A percentile compares a stretch with the other conserved stretches of the same genome.
Evolutionary conservation across 2,329 filamentous ascomycete genomes (phyloP).

Genomic region (Diaporthe sp.): DNA sequence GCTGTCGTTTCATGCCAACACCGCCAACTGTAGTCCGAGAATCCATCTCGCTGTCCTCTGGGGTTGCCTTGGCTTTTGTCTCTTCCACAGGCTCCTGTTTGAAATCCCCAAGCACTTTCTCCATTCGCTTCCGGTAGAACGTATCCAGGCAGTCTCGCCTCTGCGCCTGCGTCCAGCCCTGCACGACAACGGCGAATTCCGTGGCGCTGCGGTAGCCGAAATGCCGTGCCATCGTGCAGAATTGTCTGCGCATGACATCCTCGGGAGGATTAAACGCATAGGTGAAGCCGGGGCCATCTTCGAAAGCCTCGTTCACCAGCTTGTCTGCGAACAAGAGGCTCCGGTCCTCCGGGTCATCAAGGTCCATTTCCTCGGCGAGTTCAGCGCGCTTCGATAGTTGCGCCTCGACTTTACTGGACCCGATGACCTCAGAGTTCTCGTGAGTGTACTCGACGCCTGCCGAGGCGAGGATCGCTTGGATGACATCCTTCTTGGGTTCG

Average conservation of each 20-base stretch:
- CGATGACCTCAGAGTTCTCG: conserved; percentile 95
- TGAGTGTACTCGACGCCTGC: conserved; percentile 96
- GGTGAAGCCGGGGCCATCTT: conserved; percentile 45
- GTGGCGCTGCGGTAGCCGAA: conserved; percentile 83
- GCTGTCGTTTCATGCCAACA: conserved; percentile 7
- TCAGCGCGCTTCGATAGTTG: conserved; percentile 84
- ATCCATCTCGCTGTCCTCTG: conserved; percentile 31
- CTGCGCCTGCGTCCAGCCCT: conserved; percentile 89
- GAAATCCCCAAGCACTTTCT: conserved; percentile 56
- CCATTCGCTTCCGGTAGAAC: conserved; percentile 81
- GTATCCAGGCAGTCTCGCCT: conserved; percentile 81
- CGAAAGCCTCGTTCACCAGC: conserved; percentile 52
- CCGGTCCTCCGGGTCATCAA: conserved; percentile 54
- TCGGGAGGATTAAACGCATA: conserved; percentile 79
- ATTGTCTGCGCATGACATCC: conserved; percentile 83
- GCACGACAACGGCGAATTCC: conserved; percentile 91
- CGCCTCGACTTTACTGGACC: conserved; percentile 91
- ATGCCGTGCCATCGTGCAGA: conserved; percentile 88
- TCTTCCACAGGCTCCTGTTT: conserved; percentile 43
- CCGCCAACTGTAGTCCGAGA: conserved; percentile 14
- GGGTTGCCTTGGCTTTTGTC: conserved; percentile 38
- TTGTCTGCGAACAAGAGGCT: conserved; percentile 72
- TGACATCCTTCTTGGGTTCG: conserved; percentile 73
- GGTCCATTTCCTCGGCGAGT: conserved; percentile 62
- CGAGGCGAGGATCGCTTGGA: conserved; percentile 89